These are phyloP conservation scores for Lentinus brumalis DNA, from an alignment of 768 basidiomycete species.

Conservation along the genomic window DNA sequence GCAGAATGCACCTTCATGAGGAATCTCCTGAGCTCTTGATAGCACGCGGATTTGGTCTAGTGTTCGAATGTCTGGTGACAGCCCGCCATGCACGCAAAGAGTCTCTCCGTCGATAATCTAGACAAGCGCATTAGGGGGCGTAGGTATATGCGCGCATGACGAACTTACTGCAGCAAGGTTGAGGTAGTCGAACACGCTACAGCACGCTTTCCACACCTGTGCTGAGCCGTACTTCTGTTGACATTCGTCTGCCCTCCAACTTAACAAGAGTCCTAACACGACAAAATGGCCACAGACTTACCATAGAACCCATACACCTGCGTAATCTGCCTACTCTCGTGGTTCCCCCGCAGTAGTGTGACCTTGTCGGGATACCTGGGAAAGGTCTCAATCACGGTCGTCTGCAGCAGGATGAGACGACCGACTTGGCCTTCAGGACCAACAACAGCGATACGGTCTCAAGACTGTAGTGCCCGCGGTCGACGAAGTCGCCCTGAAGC, in stretches of 20 bases:
- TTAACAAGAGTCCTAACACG: not conserved
- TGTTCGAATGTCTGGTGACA: conserved; percentile 94
- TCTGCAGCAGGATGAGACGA: not conserved
- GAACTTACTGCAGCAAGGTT: conserved; percentile 86
- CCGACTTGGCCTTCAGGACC: conserved; percentile 85
- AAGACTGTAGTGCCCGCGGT: conserved; percentile 93
- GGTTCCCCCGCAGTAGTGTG: conserved; percentile 90
- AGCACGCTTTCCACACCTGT: conserved; percentile 96
- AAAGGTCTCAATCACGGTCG: not conserved
- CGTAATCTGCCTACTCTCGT: conserved; percentile 96
- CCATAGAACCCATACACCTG: conserved; percentile 99
- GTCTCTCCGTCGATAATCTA: conserved; percentile 94
- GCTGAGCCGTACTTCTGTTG: conserved; percentile 97
- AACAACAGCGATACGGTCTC: conserved; percentile 92
- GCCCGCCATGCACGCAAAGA: conserved; percentile 93
- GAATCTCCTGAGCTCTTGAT: conserved; percentile 95
- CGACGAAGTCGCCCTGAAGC: conserved; percentile 91
- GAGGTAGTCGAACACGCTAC: conserved; percentile 93
- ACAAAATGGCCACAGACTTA: conserved; percentile 36
- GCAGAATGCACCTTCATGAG: conserved; percentile 98
- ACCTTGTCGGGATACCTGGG: conserved; percentile 89
- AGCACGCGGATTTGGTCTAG: conserved; percentile 93
- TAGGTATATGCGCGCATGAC: not conserved
- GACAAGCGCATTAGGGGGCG: not conserved
- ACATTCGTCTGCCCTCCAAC: conserved; percentile 72